A percentile compares a stretch with the other conserved stretches of the same genome.
Conservation (phyloP, 2,329 filamentous ascomycete species). For the Didymella segeticola region DNA sequence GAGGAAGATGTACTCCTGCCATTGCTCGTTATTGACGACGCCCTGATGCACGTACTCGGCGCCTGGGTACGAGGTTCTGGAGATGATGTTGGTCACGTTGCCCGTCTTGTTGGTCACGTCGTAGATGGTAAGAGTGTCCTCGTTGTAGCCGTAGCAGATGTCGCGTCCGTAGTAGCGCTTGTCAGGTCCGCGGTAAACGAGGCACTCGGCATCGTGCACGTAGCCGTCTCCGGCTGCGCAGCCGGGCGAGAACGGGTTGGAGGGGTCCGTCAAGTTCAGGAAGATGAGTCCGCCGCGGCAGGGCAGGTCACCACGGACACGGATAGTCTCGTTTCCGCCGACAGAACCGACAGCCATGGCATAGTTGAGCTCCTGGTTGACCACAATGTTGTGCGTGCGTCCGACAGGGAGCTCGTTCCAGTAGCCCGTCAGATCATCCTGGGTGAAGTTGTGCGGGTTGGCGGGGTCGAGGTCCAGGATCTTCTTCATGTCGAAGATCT, state of each 20-base stretch:
- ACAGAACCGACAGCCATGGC: constrained; percentile 38
- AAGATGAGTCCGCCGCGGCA: constrained; percentile 63
- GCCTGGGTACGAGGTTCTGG: constrained; percentile 59
- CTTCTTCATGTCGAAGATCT: constrained; percentile 67
- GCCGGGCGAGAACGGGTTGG: constrained; percentile 59
- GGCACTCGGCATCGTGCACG: constrained; percentile 66
- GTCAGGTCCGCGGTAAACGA: constrained; percentile 61
- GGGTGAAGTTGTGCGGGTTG: constrained; percentile 34
- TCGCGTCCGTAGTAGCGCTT: constrained; percentile 55
- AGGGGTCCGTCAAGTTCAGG: constrained; percentile 61
- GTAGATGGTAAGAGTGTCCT: constrained; percentile 57
- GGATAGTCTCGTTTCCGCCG: constrained; percentile 34
- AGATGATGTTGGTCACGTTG: constrained; percentile 54
- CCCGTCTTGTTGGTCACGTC: constrained; percentile 58
- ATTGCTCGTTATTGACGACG: constrained; percentile 32
- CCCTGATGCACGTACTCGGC: constrained; percentile 64
- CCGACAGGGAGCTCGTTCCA: constrained; percentile 38
- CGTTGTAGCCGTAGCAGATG: constrained; percentile 64
- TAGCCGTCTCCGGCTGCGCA: constrained; percentile 63
- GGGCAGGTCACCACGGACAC: constrained; percentile 31
- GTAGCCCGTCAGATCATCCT: constrained; percentile 34
- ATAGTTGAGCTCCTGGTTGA: constrained; percentile 40
- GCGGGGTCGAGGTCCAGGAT: constrained; percentile 33
- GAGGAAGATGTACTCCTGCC: constrained; percentile 39
- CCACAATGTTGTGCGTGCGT: constrained; percentile 44